Percentiles rank a stretch among this genome's conserved stretches.
These are phyloP conservation scores for Clonostachys byssicola DNA, from an alignment of 2,329 filamentous ascomycete genomes.

Conservation along the genomic window DNA sequence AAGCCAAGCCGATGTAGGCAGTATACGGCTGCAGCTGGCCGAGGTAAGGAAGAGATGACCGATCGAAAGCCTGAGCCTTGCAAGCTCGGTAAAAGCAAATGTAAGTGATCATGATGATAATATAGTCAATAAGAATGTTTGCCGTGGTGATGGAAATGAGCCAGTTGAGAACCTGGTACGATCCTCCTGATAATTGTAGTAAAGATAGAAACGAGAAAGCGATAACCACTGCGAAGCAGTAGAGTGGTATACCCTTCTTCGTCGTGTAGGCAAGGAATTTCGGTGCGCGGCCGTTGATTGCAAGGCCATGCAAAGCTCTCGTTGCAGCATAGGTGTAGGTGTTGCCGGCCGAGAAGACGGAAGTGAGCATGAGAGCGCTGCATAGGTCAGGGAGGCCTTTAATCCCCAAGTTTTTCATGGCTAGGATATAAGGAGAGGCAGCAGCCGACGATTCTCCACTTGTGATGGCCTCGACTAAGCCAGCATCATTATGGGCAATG, in stretches of 20 bases:
- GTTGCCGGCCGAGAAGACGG: constrained; percentile 42
- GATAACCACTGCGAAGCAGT: constrained; percentile 49
- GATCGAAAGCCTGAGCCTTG: constrained; percentile 46
- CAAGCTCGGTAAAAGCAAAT: constrained; percentile 46
- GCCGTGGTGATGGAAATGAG: constrained; percentile 53
- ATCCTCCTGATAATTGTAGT: constrained; percentile 42
- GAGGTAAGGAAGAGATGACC: constrained; percentile 49
- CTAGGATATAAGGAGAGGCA: constrained; percentile 56
- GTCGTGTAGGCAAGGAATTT: constrained; percentile 53
- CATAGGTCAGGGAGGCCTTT: constrained; percentile 51
- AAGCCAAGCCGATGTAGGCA: constrained; percentile 37
- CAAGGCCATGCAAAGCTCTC: constrained; percentile 44
- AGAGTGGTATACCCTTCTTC: constrained; percentile 56
- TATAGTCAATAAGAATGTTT: constrained; percentile 57
- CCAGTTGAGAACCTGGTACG: constrained; percentile 46
- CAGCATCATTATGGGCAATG: constrained; percentile 25
- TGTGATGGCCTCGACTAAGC: constrained; percentile 33
- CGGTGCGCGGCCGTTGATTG: constrained; percentile 43
- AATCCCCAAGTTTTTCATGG: constrained; percentile 49
- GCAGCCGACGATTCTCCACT: constrained; percentile 31
- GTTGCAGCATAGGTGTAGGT: constrained; percentile 48
- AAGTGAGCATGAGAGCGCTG: constrained; percentile 45
- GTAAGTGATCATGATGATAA: constrained; percentile 45
- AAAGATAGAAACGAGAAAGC: constrained; percentile 48
- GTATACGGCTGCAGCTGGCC: constrained; percentile 57